Conservation (phyloP, 1,284 basidiomycete species). For the Lentinula novae-zelandiae region DNA sequence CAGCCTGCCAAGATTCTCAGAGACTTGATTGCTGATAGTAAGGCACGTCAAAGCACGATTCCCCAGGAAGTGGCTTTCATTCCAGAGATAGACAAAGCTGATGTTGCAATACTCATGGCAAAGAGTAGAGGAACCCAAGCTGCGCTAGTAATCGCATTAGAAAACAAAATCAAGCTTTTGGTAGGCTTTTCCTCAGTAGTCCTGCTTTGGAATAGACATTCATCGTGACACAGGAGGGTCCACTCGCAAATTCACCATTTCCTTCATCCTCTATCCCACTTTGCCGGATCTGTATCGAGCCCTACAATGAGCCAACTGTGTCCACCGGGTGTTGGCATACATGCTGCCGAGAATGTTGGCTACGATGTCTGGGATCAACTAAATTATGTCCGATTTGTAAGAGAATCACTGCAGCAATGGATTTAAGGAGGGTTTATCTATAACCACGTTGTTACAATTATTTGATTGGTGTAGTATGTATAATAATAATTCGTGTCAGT, state of each 20-base stretch:
- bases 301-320: slow-evolving; percentile 70
- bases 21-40: slow-evolving; percentile 50
- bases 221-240: slow-evolving; percentile 36
- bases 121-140: slow-evolving; percentile 42
- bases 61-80: slow-evolving; percentile 36
- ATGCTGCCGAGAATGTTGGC: slow-evolving; percentile 75
- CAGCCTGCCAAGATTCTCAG: slow-evolving; percentile 35
- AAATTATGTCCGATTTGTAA: slow-evolving; percentile 82
- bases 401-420: slow-evolving; percentile 69
- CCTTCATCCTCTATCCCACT: slow-evolving; percentile 37
- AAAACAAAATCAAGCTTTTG: slow-evolving; percentile 55
- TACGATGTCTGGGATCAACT: slow-evolving; percentile 74
- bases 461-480: too few species aligned
- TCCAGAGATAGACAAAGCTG: slow-evolving; percentile 43
- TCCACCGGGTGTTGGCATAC: slow-evolving; percentile 87
- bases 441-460: background rate
- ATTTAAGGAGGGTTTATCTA: slow-evolving; percentile 64
- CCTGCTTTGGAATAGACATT: background rate
- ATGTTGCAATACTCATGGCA: slow-evolving; percentile 47
- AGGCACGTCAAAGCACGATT: slow-evolving; percentile 30
- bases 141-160: slow-evolving; percentile 50
- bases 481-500: background rate
- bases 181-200: slow-evolving; percentile 33
- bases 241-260: slow-evolving; percentile 30
- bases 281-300: slow-evolving; percentile 75